phyloP scores from a whole-genome alignment of 2,329 filamentous ascomycete species.

The Aaosphaeria pasadenensis region DNA sequence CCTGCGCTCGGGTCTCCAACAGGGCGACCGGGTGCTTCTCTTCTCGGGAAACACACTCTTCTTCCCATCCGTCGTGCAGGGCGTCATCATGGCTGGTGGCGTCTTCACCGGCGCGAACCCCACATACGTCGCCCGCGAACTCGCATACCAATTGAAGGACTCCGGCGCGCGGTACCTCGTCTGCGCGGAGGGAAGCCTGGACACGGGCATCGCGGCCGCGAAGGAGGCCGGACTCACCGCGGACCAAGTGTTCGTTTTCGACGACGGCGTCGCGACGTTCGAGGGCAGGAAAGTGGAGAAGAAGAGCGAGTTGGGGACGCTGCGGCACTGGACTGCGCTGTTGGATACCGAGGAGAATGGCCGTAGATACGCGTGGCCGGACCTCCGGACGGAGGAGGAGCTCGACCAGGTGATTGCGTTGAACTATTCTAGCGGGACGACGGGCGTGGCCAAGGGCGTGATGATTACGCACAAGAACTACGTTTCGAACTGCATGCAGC shows the following conservation, averaged over 20 bases:
- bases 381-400: constrained; percentile 50
- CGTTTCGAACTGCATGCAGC: constrained; percentile 66
- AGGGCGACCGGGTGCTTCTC: constrained; percentile 67
- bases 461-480: constrained; percentile 77
- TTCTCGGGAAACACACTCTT: constrained; percentile 73
- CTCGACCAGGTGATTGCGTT: constrained; percentile 60
- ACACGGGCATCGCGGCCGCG: constrained; percentile 66
- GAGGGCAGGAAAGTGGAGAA: constrained; percentile 38
- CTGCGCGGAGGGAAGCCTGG: constrained; percentile 58
- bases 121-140: constrained; percentile 63
- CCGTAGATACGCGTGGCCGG: constrained; percentile 61
- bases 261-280: constrained; percentile 49
- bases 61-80: constrained; percentile 68
- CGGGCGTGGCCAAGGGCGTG: constrained; percentile 80
- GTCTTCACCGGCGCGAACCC: constrained; percentile 77
- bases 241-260: constrained; percentile 63
- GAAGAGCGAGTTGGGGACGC: constrained; percentile 35
- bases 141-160: constrained; percentile 73
- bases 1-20: constrained; percentile 59
- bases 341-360: constrained; percentile 49
- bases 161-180: constrained; percentile 67
- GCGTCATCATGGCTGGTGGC: constrained; percentile 73
- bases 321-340: constrained; percentile 64
- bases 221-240: constrained; percentile 53
- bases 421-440: constrained; percentile 79